These are phyloP conservation scores for Lentinula sp. DNA, from an alignment of 768 basidiomycete genomes.

Conservation along the genomic window DNA sequence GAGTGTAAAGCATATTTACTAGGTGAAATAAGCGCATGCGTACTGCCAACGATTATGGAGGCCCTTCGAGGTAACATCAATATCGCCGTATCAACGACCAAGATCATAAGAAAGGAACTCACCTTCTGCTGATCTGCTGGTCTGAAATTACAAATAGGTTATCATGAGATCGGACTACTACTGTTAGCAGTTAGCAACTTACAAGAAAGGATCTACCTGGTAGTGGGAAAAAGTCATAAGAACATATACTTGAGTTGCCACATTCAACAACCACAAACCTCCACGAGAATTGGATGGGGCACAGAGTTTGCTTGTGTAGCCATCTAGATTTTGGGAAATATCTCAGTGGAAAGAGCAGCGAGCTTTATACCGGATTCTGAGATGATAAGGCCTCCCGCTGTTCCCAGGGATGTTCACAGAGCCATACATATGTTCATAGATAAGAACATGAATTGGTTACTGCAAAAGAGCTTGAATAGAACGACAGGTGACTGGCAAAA, in stretches of 20 bases:
- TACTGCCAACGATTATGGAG: constrained; percentile 6
- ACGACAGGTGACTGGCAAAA: neutral
- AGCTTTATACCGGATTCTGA: neutral
- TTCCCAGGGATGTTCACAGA: neutral
- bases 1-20: no score
- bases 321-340: constrained; percentile 24
- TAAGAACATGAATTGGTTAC: neutral
- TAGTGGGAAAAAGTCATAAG: neutral
- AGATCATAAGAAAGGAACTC: neutral
- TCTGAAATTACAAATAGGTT: constrained; percentile 15
- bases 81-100: neutral
- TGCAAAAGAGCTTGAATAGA: neutral
- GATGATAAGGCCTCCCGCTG: neutral
- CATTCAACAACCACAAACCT: constrained; percentile 23
- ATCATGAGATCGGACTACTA: neutral
- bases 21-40: neutral
- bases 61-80: neutral
- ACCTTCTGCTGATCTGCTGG: constrained; percentile 67
- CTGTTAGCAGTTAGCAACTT: constrained; percentile 15
- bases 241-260: no score
- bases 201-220: constrained; percentile 66
- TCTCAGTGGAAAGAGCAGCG: neutral
- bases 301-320: constrained; percentile 59
- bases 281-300: constrained; percentile 50
- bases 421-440: neutral